Conservation (phyloP, 768 basidiomycete species). For the Xanthoconium stramineum region DNA sequence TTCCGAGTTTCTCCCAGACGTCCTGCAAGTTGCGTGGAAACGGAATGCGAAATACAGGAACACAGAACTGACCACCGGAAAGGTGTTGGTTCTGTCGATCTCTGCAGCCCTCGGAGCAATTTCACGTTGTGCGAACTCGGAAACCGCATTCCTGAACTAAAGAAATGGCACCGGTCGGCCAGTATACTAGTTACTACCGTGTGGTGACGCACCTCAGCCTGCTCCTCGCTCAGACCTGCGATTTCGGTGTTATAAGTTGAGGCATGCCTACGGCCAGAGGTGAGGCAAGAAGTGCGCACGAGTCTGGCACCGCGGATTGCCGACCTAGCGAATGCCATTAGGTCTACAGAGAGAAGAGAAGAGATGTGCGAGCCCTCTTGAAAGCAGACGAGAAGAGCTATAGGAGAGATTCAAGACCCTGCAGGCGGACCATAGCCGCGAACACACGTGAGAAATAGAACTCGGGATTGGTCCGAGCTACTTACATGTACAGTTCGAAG, state of each 20-base stretch:
- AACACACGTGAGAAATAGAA: no score
- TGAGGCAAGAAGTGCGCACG: background rate
- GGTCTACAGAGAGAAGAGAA: background rate
- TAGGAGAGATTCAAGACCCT: no score
- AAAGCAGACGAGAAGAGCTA: no score
- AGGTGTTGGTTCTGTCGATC: conserved; percentile 81
- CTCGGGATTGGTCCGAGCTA: no score
- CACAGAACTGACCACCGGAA: conserved; percentile 56
- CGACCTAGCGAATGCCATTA: conserved; percentile 17
- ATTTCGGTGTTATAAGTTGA: conserved; percentile 72
- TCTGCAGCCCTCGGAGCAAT: conserved; percentile 83
- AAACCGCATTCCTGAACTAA: conserved; percentile 79
- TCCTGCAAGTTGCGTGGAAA: conserved; percentile 45
- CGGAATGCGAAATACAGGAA: background rate
- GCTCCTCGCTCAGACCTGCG: conserved; percentile 76
- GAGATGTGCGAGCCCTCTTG: no score
- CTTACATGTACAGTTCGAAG: no score
- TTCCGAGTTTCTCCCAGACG: conserved; percentile 84
- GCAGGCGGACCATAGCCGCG: no score
- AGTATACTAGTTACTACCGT: background rate
- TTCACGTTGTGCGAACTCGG: conserved; percentile 78
- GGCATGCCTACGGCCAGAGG: conserved; percentile 7
- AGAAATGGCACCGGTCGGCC: background rate
- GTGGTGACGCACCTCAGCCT: conserved; percentile 58
- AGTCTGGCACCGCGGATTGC: conserved; percentile 2